A percentile compares a stretch with the other conserved stretches of the same genome.
Conservation (phyloP, 345 rosid species). For the Bruguiera parviflora region DNA sequence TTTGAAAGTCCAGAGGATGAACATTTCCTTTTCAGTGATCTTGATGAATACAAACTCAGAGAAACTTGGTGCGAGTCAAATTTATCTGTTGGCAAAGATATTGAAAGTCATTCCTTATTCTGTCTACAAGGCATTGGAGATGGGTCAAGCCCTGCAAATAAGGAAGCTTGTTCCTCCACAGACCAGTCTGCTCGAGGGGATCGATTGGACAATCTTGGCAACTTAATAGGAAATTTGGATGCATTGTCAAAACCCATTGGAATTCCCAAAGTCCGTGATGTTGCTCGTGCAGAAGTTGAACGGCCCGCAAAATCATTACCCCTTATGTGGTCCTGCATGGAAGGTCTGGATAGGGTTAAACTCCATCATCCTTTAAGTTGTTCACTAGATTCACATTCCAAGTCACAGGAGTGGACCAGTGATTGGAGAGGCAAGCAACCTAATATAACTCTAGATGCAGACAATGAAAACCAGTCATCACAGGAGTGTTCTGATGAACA, state of each 20-base stretch:
- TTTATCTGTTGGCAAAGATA: slow-evolving; percentile 25
- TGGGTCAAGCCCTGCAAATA: slow-evolving; percentile 14
- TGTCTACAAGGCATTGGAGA: slow-evolving; percentile 19
- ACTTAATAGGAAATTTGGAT: slow-evolving; percentile 24
- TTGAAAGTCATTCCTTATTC: slow-evolving; percentile 21
- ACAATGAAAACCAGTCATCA: slow-evolving; percentile 21
- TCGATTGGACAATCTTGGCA: slow-evolving; percentile 27
- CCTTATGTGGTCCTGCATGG: slow-evolving; percentile 34
- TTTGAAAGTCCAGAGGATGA: slow-evolving; percentile 60
- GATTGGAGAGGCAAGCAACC: slow-evolving; percentile 31
- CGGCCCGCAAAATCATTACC: slow-evolving; percentile 68
- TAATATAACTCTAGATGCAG: slow-evolving; percentile 30
- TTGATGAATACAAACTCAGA: slow-evolving; percentile 39
- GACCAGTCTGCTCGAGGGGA: slow-evolving; percentile 23
- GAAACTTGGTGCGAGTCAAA: slow-evolving; percentile 22
- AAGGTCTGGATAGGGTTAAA: slow-evolving; percentile 27
- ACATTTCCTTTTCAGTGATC: slow-evolving; percentile 66
- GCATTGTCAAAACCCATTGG: slow-evolving; percentile 43
- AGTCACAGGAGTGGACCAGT: slow-evolving; percentile 35
- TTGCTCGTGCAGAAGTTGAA: slow-evolving; percentile 30
- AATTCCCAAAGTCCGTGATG: slow-evolving; percentile 34
- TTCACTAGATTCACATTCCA: slow-evolving; percentile 52
- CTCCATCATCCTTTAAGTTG: slow-evolving; percentile 44
- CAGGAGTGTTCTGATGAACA: slow-evolving; percentile 25
- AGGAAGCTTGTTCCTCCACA: slow-evolving; percentile 24